These are phyloP conservation scores for Monosporascus sp. DNA, from an alignment of 2,329 filamentous ascomycete genomes.

Conservation along the genomic window DNA sequence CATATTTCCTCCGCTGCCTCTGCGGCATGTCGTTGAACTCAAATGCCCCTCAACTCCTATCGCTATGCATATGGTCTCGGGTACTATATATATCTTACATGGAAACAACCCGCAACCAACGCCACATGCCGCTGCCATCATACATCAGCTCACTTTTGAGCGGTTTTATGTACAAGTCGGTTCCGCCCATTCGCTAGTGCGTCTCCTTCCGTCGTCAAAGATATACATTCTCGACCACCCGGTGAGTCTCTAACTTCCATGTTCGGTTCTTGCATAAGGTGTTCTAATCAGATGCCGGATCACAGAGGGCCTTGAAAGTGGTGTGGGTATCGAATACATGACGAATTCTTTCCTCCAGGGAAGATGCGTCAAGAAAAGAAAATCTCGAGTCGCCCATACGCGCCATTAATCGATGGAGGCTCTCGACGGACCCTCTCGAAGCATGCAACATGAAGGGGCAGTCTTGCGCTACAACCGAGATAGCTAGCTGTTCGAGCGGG, in stretches of 20 bases:
- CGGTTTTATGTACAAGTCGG: slow-evolving; percentile 20
- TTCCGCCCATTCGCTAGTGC: slow-evolving; percentile 2
- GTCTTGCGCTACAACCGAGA: no score
- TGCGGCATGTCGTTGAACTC: slow-evolving; percentile 2
- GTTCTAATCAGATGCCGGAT: not conserved
- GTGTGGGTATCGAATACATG: slow-evolving; percentile 13
- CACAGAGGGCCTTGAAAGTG: not conserved
- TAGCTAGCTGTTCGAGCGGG: no score
- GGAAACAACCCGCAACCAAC: slow-evolving; percentile 6
- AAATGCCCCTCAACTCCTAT: slow-evolving; percentile 13
- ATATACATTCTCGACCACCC: not conserved
- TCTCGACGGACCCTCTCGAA: no score
- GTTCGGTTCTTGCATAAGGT: not conserved
- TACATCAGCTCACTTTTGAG: slow-evolving; percentile 10
- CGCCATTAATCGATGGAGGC: no score
- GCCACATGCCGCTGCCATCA: slow-evolving; percentile 4
- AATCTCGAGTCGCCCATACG: no score
- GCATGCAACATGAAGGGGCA: no score
- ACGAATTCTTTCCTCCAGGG: not conserved
- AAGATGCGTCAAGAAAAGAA: slow-evolving; percentile 1
- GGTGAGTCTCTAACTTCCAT: not conserved
- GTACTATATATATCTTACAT: slow-evolving; percentile 22
- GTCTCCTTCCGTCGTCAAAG: not conserved
- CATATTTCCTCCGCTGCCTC: slow-evolving; percentile 3
- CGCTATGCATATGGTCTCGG: slow-evolving; percentile 20